These are phyloP conservation scores for Solanum peruvianum DNA, from an alignment of 257 asterid species.

Conservation along the genomic window DNA sequence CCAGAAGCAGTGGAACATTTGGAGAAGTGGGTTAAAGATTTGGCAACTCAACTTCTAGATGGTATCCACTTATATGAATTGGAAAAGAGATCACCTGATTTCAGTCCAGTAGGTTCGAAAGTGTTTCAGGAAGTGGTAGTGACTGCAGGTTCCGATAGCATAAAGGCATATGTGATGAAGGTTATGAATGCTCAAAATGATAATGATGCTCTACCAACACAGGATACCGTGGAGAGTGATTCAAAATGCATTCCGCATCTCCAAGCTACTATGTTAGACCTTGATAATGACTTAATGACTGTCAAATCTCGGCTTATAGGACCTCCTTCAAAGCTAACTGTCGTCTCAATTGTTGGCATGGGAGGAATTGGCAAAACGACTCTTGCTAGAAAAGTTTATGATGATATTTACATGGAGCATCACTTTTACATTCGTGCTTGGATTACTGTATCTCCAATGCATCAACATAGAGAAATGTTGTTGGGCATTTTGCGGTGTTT, in stretches of 20 bases:
- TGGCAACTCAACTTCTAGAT: neutral
- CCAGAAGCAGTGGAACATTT: neutral
- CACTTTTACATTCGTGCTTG: neutral
- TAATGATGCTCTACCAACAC: accelerated
- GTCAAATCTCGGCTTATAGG: neutral
- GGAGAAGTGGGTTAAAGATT: neutral
- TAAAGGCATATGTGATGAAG: neutral
- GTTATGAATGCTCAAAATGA: neutral
- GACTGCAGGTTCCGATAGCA: neutral
- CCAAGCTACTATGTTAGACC: neutral
- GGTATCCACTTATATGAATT: neutral
- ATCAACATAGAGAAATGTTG: too few species aligned
- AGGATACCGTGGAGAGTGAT: neutral
- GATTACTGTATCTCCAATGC: neutral
- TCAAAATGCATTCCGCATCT: accelerated
- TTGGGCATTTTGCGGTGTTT: too few species aligned
- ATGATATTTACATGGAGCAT: neutral
- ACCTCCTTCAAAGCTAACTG: neutral
- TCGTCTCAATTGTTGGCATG: neutral
- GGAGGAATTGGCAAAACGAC: neutral
- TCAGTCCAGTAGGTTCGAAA: neutral
- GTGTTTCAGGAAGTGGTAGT: neutral
- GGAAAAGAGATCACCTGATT: neutral
- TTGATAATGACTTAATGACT: neutral
- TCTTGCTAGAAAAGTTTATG: neutral